Percentiles rank a stretch among this genome's conserved stretches.
phyloP scores from a whole-genome alignment of 257 asterid genomes.

The Plantago major region DNA sequence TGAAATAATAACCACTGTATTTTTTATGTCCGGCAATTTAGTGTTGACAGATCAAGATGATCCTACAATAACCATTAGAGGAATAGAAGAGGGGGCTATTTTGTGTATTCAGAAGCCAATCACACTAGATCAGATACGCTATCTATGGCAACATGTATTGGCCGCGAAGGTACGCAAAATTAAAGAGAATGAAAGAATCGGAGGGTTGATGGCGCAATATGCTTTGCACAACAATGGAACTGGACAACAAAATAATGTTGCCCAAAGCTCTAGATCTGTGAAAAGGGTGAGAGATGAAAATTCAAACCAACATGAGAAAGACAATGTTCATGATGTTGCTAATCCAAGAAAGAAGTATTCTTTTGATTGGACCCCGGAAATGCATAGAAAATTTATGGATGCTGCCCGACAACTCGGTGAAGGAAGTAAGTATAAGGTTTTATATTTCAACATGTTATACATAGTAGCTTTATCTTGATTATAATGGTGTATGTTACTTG shows the following conservation, averaged over 20 bases:
- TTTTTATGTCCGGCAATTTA: too few species aligned
- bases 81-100: constrained; percentile 36
- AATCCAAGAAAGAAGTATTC: constrained; percentile 10
- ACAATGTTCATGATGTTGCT: neutral
- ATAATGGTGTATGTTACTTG: neutral
- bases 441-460: too few species aligned
- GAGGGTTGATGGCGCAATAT: neutral
- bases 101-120: constrained; percentile 28
- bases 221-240: neutral
- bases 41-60: constrained; percentile 28
- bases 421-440: constrained; percentile 24
- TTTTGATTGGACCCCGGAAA: constrained; percentile 34
- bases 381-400: constrained; percentile 26
- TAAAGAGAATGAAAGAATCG: neutral
- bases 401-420: constrained; percentile 26
- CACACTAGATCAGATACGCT: constrained; percentile 12
- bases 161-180: constrained; percentile 13
- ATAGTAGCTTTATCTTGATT: neutral
- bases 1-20: too few species aligned
- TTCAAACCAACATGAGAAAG: neutral
- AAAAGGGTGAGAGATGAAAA: neutral
- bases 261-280: neutral
- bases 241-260: neutral
- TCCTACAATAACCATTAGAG: constrained; percentile 14
- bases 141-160: constrained; percentile 33